These are phyloP conservation scores for Aspergillus nidulans DNA, from an alignment of 495 filamentous ascomycete genomes.

Conservation along the genomic window DNA sequence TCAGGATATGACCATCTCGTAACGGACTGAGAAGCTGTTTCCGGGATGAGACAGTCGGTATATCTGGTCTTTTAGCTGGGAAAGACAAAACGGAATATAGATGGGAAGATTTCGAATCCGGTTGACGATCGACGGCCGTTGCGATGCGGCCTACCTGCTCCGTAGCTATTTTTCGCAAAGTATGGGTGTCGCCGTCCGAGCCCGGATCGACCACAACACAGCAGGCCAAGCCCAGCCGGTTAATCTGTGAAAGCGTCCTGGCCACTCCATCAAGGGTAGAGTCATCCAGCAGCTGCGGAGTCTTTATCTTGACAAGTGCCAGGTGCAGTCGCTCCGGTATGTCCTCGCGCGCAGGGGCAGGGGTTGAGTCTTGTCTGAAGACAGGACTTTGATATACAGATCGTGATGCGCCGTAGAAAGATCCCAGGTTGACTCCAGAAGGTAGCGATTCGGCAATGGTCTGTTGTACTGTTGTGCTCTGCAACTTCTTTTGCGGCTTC, in stretches of 20 bases:
- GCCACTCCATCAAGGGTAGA: slow-evolving; percentile 68
- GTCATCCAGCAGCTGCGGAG: slow-evolving; percentile 64
- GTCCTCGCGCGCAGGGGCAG: slow-evolving; percentile 28
- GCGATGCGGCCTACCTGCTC: slow-evolving; percentile 72
- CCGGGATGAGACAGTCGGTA: slow-evolving; percentile 48
- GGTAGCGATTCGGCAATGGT: slow-evolving; percentile 22
- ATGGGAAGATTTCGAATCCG: slow-evolving; percentile 60
- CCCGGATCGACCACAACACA: slow-evolving; percentile 77
- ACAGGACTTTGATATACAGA: slow-evolving; percentile 61
- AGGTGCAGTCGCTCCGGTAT: slow-evolving; percentile 58
- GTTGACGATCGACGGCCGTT: slow-evolving; percentile 62
- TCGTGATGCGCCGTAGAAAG: slow-evolving; percentile 54
- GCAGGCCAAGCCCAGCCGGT: slow-evolving; percentile 72
- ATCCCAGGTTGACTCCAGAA: slow-evolving; percentile 56
- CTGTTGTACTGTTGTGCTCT: slow-evolving; percentile 18
- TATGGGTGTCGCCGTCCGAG: slow-evolving; percentile 21
- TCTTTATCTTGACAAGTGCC: slow-evolving; percentile 79
- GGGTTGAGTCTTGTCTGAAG: slow-evolving; percentile 50
- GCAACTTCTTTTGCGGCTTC: slow-evolving; percentile 19
- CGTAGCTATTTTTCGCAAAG: slow-evolving; percentile 42
- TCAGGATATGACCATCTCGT: slow-evolving; percentile 69
- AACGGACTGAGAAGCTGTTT: slow-evolving; percentile 65
- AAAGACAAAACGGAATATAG: slow-evolving; percentile 62
- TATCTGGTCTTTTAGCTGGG: slow-evolving; percentile 22
- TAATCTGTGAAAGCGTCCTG: slow-evolving; percentile 77